A percentile compares a stretch with the other conserved stretches of the same genome.
These are phyloP conservation scores for Syncephalastrum racemosum DNA, from an alignment of 371 early-diverging fungal genomes.

Conservation along the genomic window DNA sequence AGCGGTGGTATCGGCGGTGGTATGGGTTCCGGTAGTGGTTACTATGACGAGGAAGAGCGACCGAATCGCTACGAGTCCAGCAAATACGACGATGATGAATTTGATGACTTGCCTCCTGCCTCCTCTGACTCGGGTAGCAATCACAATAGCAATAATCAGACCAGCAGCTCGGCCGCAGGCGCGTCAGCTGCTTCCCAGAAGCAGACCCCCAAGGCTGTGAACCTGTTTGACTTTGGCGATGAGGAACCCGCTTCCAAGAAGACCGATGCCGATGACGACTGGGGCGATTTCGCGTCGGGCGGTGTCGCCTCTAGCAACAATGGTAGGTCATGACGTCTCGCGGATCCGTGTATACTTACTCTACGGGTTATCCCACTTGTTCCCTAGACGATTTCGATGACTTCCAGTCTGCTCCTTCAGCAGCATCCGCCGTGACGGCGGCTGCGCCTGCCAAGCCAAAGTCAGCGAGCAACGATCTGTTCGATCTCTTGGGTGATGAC, in stretches of 20 bases:
- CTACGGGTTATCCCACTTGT: neutral
- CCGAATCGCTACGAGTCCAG: conserved; percentile 20
- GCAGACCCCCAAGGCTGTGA: conserved; percentile 37
- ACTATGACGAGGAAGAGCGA: conserved; percentile 31
- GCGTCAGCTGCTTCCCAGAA: conserved; percentile 22
- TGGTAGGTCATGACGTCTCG: conserved; percentile 19
- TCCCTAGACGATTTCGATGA: conserved; percentile 59
- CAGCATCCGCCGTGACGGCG: conserved; percentile 12
- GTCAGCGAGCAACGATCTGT: conserved; percentile 30
- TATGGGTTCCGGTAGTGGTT: conserved; percentile 28
- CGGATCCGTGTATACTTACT: neutral
- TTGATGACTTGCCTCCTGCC: conserved; percentile 10
- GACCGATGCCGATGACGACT: conserved; percentile 50
- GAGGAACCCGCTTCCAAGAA: conserved; percentile 30
- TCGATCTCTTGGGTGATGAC: conserved; percentile 46
- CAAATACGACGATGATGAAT: conserved; percentile 28
- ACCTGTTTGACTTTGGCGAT: conserved; percentile 60
- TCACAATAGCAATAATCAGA: conserved; percentile 3
- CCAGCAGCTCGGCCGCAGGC: conserved; percentile 9
- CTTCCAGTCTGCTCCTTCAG: conserved; percentile 55
- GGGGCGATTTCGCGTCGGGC: conserved; percentile 54
- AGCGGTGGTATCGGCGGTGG: conserved; percentile 23
- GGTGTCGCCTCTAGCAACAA: conserved; percentile 24
- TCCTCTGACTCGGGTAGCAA: conserved; percentile 6
- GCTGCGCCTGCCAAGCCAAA: conserved; percentile 7